Evolutionary conservation across 768 basidiomycete genomes (phyloP), one percentile per base, ranked within the genome.

Genomic region (Boletus barrowsii): DNA sequence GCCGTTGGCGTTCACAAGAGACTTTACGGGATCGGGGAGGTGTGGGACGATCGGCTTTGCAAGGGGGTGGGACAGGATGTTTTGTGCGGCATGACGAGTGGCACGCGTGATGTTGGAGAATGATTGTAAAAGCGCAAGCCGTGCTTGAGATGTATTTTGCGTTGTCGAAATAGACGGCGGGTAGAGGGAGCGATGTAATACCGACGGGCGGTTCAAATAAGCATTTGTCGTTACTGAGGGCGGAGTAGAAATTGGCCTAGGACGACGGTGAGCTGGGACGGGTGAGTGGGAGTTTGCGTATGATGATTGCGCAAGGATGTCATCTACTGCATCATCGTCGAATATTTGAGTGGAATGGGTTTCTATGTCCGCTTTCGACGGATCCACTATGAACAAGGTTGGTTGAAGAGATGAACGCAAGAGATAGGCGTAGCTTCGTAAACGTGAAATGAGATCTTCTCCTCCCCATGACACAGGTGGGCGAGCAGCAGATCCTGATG

Each of bases 31-130:
- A 59, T 97, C 93, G 0, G 97, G 97, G 13, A 99, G 82, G 67
- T 98, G 95, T 5, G 96, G 96, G 0, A 98, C 81, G 47, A 98
- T 94, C 11, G 97, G 94, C 66, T 95, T 93, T 3, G 96, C 95
- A 26, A 98, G 82, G 0, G 96, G 95, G 66, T 98, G 96, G 0
- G 93, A 94, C 10, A 98, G 78, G 15, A 98, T 92, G 62, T 94
- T 91, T 66, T 97, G 93, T 0, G 96, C 94, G 0, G 95, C 91
- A 69, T 94, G 90, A 9, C 92, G 84, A 0, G 96, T 95, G 15
- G 91, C 88, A 46, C 91, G 83, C 0, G 97, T 98, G 56, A 99
- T 89, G 54, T 91, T 93, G 4, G 93, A 93, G 66, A 99, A 95
- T 2, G 90, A 92, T 58, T 92, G 90, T n/a, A 99, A 74, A 32